Percentiles rank a stretch among this genome's conserved stretches.
Evolutionary conservation across 139 green algal species (phyloP).

Genomic region (Tetradesmus lagerheimii): DNA sequence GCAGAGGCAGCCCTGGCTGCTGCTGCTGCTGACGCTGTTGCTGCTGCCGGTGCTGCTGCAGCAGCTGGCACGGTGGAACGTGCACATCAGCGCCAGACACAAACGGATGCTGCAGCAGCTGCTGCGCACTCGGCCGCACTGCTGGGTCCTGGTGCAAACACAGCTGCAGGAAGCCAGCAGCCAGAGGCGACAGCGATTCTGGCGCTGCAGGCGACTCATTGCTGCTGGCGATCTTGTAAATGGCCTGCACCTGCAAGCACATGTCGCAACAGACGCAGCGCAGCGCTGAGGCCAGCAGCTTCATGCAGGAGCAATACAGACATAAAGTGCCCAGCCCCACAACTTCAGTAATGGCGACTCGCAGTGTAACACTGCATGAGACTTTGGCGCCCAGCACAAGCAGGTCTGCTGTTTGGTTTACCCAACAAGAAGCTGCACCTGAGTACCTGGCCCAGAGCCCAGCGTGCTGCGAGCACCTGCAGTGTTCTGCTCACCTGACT

Average conservation of each 20-base stretch:
- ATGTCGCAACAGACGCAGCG: neutral
- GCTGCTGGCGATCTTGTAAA: slow-evolving; percentile 93
- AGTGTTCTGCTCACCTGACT: slow-evolving; percentile 48
- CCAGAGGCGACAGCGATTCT: slow-evolving; percentile 77
- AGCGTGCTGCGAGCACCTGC: too few relatives aligned
- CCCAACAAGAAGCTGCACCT: too few relatives aligned
- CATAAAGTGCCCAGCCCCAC: too few relatives aligned
- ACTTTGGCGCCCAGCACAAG: too few relatives aligned
- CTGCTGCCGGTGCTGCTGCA: slow-evolving; percentile 1
- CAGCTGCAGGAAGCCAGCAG: slow-evolving; percentile 91
- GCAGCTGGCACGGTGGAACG: slow-evolving; percentile 6
- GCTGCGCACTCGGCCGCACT: slow-evolving; percentile 71
- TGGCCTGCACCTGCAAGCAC: slow-evolving; percentile 59
- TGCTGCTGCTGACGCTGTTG: slow-evolving; percentile 1
- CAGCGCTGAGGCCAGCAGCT: too few relatives aligned
- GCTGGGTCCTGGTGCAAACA: slow-evolving; percentile 87
- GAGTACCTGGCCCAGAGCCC: too few relatives aligned
- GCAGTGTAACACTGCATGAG: too few relatives aligned
- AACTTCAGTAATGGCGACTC: too few relatives aligned
- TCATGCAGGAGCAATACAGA: too few relatives aligned
- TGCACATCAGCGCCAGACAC: slow-evolving; percentile 56
- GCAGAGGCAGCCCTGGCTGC: neutral
- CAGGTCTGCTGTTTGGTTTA: too few relatives aligned
- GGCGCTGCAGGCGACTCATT: slow-evolving; percentile 83
- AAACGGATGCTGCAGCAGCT: slow-evolving; percentile 85